A percentile compares a stretch with the other conserved stretches of the same genome.
Conservation (phyloP, 768 basidiomycete genomes). For the Cantharellus cinnabarinus region DNA sequence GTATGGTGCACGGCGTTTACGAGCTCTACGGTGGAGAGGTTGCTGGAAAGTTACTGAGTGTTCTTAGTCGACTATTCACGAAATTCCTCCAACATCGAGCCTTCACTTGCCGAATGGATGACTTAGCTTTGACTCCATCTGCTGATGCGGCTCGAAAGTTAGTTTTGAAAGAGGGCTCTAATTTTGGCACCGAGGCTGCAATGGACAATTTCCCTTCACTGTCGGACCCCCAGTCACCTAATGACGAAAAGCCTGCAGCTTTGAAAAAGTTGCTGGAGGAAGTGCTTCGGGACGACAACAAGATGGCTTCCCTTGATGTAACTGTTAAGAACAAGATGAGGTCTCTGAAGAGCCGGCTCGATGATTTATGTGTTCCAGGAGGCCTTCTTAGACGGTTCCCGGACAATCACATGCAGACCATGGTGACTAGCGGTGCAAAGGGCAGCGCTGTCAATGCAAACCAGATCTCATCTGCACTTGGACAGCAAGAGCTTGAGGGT, state of each 20-base stretch:
- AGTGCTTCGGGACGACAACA: conserved; percentile 82
- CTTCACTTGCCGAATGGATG: conserved; percentile 98
- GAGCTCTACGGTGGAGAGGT: conserved; percentile 82
- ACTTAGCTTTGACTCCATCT: conserved; percentile 68
- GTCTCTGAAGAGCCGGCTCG: conserved; percentile 66
- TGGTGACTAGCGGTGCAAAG: conserved; percentile 97
- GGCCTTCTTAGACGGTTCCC: conserved; percentile 87
- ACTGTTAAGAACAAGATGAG: conserved; percentile 68
- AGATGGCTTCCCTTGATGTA: conserved; percentile 93
- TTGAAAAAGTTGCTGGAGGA: conserved; percentile 64
- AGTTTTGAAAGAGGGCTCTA: conserved; percentile 43
- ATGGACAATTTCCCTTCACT: conserved; percentile 80
- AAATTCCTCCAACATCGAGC: conserved; percentile 94
- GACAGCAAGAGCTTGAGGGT: conserved; percentile 95
- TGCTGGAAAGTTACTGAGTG: conserved; percentile 80
- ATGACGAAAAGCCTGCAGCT: conserved; percentile 22
- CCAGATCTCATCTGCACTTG: conserved; percentile 93
- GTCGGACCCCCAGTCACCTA: conserved; percentile 4
- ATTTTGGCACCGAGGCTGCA: conserved; percentile 69
- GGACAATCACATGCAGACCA: conserved; percentile 96
- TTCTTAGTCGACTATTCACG: conserved; percentile 85
- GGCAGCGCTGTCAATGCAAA: conserved; percentile 93
- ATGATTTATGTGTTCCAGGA: conserved; percentile 67
- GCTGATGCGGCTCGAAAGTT: conserved; percentile 52
- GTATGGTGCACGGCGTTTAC: conserved; percentile 90